Base-by-base conservation (phyloP, 2,329 filamentous ascomycete species). In the Onygena corvina region DNA sequence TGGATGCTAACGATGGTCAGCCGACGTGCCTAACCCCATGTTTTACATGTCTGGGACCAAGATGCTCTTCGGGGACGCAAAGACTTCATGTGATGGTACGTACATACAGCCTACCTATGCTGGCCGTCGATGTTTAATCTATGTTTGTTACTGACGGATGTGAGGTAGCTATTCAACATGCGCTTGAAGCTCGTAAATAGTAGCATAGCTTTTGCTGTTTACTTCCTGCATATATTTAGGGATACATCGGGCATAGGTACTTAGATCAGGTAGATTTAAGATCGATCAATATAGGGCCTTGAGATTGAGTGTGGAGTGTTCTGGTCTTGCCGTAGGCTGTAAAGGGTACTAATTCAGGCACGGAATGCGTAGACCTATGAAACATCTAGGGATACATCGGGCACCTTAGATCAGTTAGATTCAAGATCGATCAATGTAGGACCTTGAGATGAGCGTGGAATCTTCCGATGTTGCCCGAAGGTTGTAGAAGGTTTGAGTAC, bases 1-100 rank as follows among this genome's bases (percentile, higher is more conserved):
- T 46, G 5, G 30, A 4, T 46, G n/a, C 6, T 23, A 4, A 8
- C 23, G 25, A 49, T 45, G 2, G 35, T 25, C 57, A 84, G 84
- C 88, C 16, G 87, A 94, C 67, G 86, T 94, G 7, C 84, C 84
- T 8, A 94, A 94, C 62, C 87, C 88, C 1, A 89, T 94, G 86
- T 92, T 93, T 67, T 92, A 82, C 67, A 90, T 89, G 84, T 83
- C 84, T 2, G 83, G 83, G 47, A 88, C 87, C 1, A 85, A 83
- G 69, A 94, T 94, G 88, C 65, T 94, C 51, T 94, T 94, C 67
- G 87, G 88, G 21, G 88, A 94, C 69, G 88, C 88, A 16, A 90
- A 86, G 70, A 76, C 79, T 52, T 84, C 82, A 52, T 90, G 85
- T 61, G 86, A 92, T 71, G 84, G 81, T 84, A 60, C 64, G 77